These are phyloP conservation scores for Penicillium daleae DNA, from an alignment of 495 filamentous ascomycete genomes.

Conservation along the genomic window DNA sequence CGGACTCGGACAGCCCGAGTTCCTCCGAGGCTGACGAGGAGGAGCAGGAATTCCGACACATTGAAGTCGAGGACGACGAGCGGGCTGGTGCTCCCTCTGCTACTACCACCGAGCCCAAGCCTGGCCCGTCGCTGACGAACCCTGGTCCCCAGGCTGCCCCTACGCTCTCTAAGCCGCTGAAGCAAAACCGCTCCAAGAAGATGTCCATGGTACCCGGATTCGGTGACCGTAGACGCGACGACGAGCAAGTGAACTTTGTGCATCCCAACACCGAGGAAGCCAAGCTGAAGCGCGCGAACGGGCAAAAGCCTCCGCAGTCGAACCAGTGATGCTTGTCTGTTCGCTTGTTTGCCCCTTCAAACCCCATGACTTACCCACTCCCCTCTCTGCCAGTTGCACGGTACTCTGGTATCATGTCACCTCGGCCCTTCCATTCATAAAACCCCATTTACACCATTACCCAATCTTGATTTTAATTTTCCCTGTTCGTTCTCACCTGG, in stretches of 20 bases:
- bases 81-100: slow-evolving; percentile 37
- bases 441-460: slow-evolving; percentile 1
- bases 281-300: slow-evolving; percentile 31
- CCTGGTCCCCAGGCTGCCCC: slow-evolving; percentile 34
- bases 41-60: slow-evolving; percentile 53
- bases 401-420: neutral
- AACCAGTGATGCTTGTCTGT: slow-evolving; percentile 5
- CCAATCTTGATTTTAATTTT: slow-evolving; percentile 5
- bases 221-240: slow-evolving; percentile 35
- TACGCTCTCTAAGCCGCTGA: slow-evolving; percentile 50
- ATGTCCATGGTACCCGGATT: slow-evolving; percentile 51
- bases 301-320: slow-evolving; percentile 24
- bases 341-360: neutral
- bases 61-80: slow-evolving; percentile 59
- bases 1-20: slow-evolving; percentile 51
- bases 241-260: slow-evolving; percentile 53
- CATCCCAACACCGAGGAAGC: slow-evolving; percentile 41
- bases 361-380: neutral
- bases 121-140: slow-evolving; percentile 40
- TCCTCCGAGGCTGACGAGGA: slow-evolving; percentile 50
- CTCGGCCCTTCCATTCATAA: neutral
- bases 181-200: slow-evolving; percentile 46
- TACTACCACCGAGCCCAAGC: slow-evolving; percentile 39
- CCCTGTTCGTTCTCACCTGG: neutral
- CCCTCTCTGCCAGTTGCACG: neutral